phyloP scores from a whole-genome alignment of 2,329 filamentous ascomycete genomes.

The Trichoderma citrinoviride region DNA sequence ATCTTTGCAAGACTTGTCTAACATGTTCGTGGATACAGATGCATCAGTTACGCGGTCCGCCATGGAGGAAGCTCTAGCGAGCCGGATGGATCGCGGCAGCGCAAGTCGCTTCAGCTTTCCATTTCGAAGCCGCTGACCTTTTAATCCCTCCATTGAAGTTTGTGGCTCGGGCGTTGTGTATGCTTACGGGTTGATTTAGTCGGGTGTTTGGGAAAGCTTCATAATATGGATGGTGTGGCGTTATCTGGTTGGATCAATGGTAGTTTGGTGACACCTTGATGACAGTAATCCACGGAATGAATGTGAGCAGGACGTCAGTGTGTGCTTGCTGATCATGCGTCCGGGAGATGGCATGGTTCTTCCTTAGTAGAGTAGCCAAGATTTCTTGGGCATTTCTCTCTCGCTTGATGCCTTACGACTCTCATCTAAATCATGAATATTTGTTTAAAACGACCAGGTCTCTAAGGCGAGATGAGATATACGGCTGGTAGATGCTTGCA shows the following conservation, averaged over 20 bases:
- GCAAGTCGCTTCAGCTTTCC: slow-evolving; percentile 61
- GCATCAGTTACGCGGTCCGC: slow-evolving; percentile 78
- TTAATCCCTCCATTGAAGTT: slow-evolving; percentile 35
- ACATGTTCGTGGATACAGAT: slow-evolving; percentile 47
- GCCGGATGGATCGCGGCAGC: slow-evolving; percentile 40
- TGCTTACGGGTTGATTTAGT: background rate
- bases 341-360: too few relatives aligned
- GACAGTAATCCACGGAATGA: background rate
- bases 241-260: background rate
- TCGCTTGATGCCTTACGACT: too few relatives aligned
- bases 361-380: too few relatives aligned
- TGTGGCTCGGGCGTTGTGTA: slow-evolving; percentile 17
- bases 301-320: background rate
- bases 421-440: too few relatives aligned
- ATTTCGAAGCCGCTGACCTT: slow-evolving; percentile 57
- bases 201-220: background rate
- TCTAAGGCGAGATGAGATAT: too few relatives aligned
- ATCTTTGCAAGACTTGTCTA: background rate
- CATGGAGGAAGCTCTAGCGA: slow-evolving; percentile 73
- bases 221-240: background rate
- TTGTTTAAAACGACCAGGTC: too few relatives aligned
- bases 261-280: background rate
- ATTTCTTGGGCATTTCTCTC: too few relatives aligned
- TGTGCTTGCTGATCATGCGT: background rate
- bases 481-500: background rate